Evolutionary conservation across 1,284 basidiomycete genomes (phyloP).

Genomic region (Ganoderma meredithae): DNA sequence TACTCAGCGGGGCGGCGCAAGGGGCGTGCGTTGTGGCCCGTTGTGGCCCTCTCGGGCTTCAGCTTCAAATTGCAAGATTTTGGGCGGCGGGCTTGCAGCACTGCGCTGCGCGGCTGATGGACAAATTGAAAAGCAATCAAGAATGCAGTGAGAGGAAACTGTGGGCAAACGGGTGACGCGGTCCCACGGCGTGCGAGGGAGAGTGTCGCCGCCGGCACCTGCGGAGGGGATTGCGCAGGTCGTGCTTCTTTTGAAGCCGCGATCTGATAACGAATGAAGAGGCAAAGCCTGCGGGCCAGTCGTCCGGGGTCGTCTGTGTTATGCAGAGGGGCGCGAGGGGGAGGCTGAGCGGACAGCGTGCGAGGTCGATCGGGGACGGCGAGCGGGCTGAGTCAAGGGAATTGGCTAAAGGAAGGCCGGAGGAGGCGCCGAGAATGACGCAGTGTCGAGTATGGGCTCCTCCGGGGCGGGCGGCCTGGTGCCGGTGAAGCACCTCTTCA

Average conservation of each 20-base stretch:
- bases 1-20: background rate
- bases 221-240: background rate
- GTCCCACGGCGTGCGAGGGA: background rate
- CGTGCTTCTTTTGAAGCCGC: background rate
- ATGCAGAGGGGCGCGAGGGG: no score
- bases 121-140: background rate
- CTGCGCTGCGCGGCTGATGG: background rate
- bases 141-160: slow-evolving; percentile 6
- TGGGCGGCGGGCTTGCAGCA: background rate
- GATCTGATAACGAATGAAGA: background rate
- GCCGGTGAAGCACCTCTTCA: slow-evolving; percentile 19
- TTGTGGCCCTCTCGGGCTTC: background rate
- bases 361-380: background rate
- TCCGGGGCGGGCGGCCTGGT: slow-evolving; percentile 23
- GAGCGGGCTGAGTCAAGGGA: slow-evolving; percentile 17
- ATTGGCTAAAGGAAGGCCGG: slow-evolving; percentile 13
- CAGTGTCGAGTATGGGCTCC: slow-evolving; percentile 22
- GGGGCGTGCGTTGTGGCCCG: background rate
- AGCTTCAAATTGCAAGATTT: no score
- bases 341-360: no score
- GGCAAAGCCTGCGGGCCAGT: background rate
- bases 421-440: slow-evolving; percentile 32
- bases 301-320: background rate
- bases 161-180: background rate
- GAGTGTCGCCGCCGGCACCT: background rate